Percentiles rank a stretch among this genome's conserved stretches.
These are phyloP conservation scores for Erythrobasidium hasegawianum DNA, from an alignment of 1,284 basidiomycete species.

Conservation along the genomic window DNA sequence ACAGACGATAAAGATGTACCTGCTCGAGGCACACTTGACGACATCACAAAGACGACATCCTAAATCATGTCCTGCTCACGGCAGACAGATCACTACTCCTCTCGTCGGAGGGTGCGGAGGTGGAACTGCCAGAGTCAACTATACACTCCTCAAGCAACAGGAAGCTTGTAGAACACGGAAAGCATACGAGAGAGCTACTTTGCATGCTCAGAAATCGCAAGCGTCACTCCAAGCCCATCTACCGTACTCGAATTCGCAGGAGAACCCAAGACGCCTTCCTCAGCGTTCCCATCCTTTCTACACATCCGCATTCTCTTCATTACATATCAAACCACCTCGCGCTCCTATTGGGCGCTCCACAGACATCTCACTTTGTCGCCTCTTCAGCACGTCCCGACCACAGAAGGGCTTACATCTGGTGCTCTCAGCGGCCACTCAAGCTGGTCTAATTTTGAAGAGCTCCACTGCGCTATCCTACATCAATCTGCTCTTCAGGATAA, in stretches of 20 bases:
- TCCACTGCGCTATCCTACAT: conserved; percentile 22
- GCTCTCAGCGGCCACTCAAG: background rate
- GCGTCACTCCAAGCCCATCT: background rate
- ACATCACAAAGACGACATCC: background rate
- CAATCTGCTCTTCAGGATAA: conserved; percentile 29
- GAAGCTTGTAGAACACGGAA: background rate
- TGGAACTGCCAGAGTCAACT: background rate
- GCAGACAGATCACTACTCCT: background rate
- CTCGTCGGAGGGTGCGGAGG: background rate
- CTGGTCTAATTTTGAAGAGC: conserved; percentile 20
- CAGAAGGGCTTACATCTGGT: background rate
- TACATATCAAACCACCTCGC: background rate
- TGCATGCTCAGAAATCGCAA: background rate
- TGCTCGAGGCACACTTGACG: background rate
- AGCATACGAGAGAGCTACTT: background rate
- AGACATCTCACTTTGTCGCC: background rate
- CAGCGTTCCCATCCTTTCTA: background rate
- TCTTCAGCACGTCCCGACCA: background rate
- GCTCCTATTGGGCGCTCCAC: background rate
- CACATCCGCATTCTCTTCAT: background rate
- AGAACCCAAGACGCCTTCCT: background rate
- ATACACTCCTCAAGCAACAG: background rate
- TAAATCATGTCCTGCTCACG: background rate
- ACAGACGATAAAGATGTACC: background rate
- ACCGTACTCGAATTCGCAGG: background rate